Evolutionary conservation across 257 asterid genomes (phyloP).

Genomic region (Penstemon eatonii): DNA sequence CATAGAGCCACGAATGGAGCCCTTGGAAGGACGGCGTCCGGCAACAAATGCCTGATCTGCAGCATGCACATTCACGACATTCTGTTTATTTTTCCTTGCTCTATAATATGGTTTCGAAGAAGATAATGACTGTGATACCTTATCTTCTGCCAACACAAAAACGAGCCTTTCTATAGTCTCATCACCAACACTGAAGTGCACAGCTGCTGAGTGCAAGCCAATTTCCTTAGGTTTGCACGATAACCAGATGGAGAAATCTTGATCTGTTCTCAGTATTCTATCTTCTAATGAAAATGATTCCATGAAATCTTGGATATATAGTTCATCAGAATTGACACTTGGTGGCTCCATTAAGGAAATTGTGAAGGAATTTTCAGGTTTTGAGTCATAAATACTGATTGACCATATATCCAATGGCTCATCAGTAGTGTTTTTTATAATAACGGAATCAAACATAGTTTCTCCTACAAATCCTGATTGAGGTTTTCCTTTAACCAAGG

Average conservation of each 20-base stretch:
- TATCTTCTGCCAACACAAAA: conserved; percentile 81
- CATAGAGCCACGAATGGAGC: conserved; percentile 33
- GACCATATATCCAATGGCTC: conserved; percentile 74
- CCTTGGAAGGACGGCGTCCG: conserved; percentile 67
- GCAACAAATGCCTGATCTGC: conserved; percentile 41
- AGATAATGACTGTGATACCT: conserved; percentile 63
- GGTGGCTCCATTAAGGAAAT: conserved; percentile 88
- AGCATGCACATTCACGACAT: conserved; percentile 40
- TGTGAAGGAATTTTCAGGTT: conserved; percentile 71
- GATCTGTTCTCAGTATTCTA: conserved; percentile 48
- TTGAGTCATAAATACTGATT: conserved; percentile 74
- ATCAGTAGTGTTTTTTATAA: conserved; percentile 50
- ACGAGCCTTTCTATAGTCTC: conserved; percentile 77
- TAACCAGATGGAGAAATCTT: conserved; percentile 62
- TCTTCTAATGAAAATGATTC: conserved; percentile 73
- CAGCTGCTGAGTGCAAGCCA: conserved; percentile 75
- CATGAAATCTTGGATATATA: conserved; percentile 48
- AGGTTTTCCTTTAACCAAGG: conserved; percentile 58
- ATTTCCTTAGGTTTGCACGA: conserved; percentile 92
- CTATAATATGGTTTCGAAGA: conserved; percentile 64
- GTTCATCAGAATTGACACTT: conserved; percentile 50
- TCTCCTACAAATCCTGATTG: conserved; percentile 71
- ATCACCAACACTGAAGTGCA: conserved; percentile 69
- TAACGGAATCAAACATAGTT: conserved; percentile 49
- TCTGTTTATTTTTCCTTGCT: conserved; percentile 52